Base-by-base conservation (phyloP, 192 early-diverging fungal species). In the Lunasporangiospora selenospora region DNA sequence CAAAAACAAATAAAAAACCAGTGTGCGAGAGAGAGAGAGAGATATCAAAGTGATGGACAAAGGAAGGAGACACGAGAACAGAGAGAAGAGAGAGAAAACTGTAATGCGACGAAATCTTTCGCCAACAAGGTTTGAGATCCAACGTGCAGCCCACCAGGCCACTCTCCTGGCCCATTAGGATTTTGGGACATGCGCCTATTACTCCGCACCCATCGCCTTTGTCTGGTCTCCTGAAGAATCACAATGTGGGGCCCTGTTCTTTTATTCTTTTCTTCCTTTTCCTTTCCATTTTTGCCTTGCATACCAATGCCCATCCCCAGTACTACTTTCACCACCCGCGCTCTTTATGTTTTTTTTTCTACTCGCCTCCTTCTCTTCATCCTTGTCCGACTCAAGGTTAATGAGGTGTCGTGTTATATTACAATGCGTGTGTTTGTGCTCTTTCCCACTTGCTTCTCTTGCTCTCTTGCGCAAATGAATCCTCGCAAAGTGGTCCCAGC, bases 251-350 rank as follows among this genome's bases (percentile, higher is more conserved):
- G 2, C 16, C 6, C n/a, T 42, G 6, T 37, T 30, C 26, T 56
- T 16, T 56, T 43, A 30, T 37, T 55, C 42, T 54, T 40, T 54
- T 54, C 37, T 40, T 29, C 27, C 16, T 15, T 32, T 50, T 38
- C 29, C 49, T 36, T 51, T 53, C 11, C 37, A 36, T 38, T 38
- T 15, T 7, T 11, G 16, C 41, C 21, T 6, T 43, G 41, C 8
- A 15, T 38, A 4, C 41, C 41, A 18, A 18, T 19, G 15, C 41
- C 15, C 41, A 19, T 19, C 41, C 41, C 21, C 41, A 13, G 6
- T 19, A 4, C 21, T 19, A 6, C 41, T 18, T 10, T 38, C 15
- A 15, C 37, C 15, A 38, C 15, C 37, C 37, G 15, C 7, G 37
- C 15, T 38, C 7, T 15, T 38, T 15, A 15, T 38, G 7, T 43